A percentile compares a stretch with the other conserved stretches of the same genome.
Conservation (phyloP, 1,284 basidiomycete species). For the Malassezia dermatis region DNA sequence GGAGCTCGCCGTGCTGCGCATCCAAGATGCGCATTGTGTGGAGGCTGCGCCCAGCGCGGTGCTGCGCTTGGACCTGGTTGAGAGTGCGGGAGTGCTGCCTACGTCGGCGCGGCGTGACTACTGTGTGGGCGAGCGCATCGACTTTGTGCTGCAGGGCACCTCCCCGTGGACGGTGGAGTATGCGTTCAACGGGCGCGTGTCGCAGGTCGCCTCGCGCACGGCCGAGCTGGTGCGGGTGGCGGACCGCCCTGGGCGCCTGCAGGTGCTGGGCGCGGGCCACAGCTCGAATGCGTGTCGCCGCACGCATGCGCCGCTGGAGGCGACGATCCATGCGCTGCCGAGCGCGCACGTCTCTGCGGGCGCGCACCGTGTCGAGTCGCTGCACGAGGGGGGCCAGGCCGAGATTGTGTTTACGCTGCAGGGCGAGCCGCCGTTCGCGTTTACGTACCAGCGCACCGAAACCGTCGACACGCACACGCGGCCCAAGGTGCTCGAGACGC, state of each 20-base stretch:
- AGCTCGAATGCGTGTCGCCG: slow-evolving; percentile 50
- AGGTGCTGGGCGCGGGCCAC: slow-evolving; percentile 74
- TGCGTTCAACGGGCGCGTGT: slow-evolving; percentile 64
- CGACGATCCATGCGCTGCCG: slow-evolving; percentile 73
- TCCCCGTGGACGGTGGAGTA: slow-evolving; percentile 94
- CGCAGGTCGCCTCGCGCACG: slow-evolving; percentile 64
- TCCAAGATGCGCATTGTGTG: slow-evolving; percentile 28
- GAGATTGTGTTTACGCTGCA: slow-evolving; percentile 79
- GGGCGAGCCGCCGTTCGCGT: slow-evolving; percentile 87
- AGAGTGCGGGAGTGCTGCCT: slow-evolving; percentile 81
- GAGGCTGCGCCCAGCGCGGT: slow-evolving; percentile 10
- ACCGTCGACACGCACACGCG: slow-evolving; percentile 38
- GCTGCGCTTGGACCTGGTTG: slow-evolving; percentile 64
- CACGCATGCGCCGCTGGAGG: slow-evolving; percentile 56
- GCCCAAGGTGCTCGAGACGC: slow-evolving; percentile 40
- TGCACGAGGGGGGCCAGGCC: slow-evolving; percentile 73
- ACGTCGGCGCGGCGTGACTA: slow-evolving; percentile 67
- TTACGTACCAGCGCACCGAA: slow-evolving; percentile 52
- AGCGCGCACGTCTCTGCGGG: slow-evolving; percentile 78
- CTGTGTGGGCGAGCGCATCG: slow-evolving; percentile 79
- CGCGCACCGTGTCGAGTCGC: slow-evolving; percentile 66
- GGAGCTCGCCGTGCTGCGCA: slow-evolving; percentile 51
- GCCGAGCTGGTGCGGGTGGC: slow-evolving; percentile 74
- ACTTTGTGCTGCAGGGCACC: slow-evolving; percentile 85
- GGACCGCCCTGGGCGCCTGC: slow-evolving; percentile 68